Base-by-base conservation (phyloP, 352 stramenopile species). In the Globisporangium cystogenes region DNA sequence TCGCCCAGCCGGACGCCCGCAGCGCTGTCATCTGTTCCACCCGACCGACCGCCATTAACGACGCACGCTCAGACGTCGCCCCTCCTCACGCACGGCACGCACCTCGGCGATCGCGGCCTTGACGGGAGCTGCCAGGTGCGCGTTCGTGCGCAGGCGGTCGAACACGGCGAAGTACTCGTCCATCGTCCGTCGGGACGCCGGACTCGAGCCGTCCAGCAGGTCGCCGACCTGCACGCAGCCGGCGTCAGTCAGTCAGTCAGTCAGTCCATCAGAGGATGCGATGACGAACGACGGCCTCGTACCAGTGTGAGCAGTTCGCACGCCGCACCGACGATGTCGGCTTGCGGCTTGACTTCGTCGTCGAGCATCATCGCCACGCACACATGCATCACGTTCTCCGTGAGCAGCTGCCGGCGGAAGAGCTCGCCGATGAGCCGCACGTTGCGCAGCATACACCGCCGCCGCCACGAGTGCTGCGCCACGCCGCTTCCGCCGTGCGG, bases 361-460 rank as follows among this genome's bases (percentile, higher is more conserved):
- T 92, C 82, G 20, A 92, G 74, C 79, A 90, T 90, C 78, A 92
- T 89, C 18, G 79, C 78, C 35, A 92, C 69, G 45, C 76, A 89
- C 33, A 92, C 82, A 55, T 92, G 82, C 76, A 92, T 90, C 48
- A 90, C 76, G 46, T 92, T 92, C 48, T 92, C 82, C 7, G 79
- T 90, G 31, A 92, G 67, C 40, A 92, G 46, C 55, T 92, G 79
- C 10, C 82, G 68, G 29, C 82, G 79, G 55, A 92, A 92, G 23
- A 92, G 68, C 45, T 89, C 79, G n/a, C 79, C 79, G 1, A 90
- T 70, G 29, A 90, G 67, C 26, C 67, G 68, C 26, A 90, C 76
- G 53, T 92, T 90, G 36, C 71, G 67, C 44, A 92, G 64, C 76
- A 92, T 90, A 48, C 78, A 87, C 42, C 82, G 80, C 24, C 79